A percentile compares a stretch with the other conserved stretches of the same genome.
These are phyloP conservation scores for Quercus lobata DNA, from an alignment of 331 rosid species.

Conservation along the genomic window DNA sequence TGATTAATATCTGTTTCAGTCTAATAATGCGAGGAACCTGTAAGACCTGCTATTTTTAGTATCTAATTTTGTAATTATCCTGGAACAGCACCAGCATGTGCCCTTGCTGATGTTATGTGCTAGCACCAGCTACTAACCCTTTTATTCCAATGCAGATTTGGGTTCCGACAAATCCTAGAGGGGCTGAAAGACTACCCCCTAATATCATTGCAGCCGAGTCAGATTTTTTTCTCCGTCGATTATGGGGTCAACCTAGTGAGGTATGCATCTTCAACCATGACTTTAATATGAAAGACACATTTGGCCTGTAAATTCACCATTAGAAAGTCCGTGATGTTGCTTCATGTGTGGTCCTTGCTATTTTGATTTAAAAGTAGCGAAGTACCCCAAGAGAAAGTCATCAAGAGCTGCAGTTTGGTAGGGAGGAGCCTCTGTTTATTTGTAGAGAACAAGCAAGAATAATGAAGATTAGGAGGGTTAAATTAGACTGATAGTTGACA, in stretches of 20 bases:
- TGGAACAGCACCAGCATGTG: neutral
- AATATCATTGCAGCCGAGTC: conserved; percentile 67
- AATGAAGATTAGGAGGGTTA: neutral
- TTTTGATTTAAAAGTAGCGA: neutral
- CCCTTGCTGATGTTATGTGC: conserved; percentile 12
- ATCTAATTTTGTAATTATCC: neutral
- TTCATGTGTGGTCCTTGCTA: neutral
- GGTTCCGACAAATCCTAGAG: conserved; percentile 85
- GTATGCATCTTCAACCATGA: conserved; percentile 32
- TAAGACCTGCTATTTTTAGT: neutral
- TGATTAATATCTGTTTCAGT: neutral
- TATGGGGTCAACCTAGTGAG: conserved; percentile 82
- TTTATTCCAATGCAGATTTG: conserved; percentile 62
- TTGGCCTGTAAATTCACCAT: neutral
- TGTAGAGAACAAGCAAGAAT: neutral
- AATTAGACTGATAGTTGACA: neutral
- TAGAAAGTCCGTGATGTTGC: neutral
- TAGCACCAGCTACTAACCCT: conserved; percentile 13
- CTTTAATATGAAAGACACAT: conserved; percentile 1
- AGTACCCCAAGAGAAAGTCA: neutral
- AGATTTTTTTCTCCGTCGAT: conserved; percentile 69
- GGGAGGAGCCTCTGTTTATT: neutral
- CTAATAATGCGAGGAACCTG: neutral
- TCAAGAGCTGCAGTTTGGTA: neutral
- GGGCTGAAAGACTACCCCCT: conserved; percentile 86